These are phyloP conservation scores for Corynascus novoguineensis DNA, from an alignment of 495 filamentous ascomycete genomes.

Conservation along the genomic window DNA sequence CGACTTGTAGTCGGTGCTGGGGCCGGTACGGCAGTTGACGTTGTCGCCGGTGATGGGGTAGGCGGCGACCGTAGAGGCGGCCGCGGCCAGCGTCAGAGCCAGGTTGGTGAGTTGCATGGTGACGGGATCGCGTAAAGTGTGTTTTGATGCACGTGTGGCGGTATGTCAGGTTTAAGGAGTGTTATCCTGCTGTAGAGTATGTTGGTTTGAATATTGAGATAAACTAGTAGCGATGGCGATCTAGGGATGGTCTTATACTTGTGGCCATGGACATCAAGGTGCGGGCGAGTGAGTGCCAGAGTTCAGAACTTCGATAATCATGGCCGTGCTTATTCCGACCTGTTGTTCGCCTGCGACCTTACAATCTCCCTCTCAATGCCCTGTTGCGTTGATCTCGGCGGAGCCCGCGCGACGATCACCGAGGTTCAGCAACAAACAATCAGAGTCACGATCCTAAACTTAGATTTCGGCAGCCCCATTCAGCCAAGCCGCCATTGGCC, in stretches of 20 bases:
- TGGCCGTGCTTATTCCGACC: not conserved
- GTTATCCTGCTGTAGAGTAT: not conserved
- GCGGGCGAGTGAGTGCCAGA: not conserved
- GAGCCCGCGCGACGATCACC: not conserved
- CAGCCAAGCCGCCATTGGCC: no score
- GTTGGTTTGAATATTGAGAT: not conserved
- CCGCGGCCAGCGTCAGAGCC: slow-evolving; percentile 5
- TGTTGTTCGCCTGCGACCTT: not conserved
- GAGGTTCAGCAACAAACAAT: not conserved
- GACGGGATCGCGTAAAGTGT: no score
- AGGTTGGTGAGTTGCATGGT: slow-evolving; percentile 12
- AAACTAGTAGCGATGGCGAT: not conserved
- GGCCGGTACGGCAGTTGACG: slow-evolving; percentile 26
- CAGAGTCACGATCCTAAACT: not conserved
- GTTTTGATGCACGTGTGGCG: no score
- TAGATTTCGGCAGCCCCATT: not conserved
- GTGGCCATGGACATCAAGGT: not conserved
- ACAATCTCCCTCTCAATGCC: not conserved
- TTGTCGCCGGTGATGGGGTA: slow-evolving; percentile 20
- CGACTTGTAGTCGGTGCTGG: slow-evolving; percentile 19
- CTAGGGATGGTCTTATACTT: not conserved
- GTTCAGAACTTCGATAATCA: not conserved
- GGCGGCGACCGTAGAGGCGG: slow-evolving; percentile 9
- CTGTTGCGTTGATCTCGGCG: not conserved
- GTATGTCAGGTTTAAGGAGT: no score